Conservation (phyloP, 768 basidiomycete genomes). For the Hygrophorus pudorinus region DNA sequence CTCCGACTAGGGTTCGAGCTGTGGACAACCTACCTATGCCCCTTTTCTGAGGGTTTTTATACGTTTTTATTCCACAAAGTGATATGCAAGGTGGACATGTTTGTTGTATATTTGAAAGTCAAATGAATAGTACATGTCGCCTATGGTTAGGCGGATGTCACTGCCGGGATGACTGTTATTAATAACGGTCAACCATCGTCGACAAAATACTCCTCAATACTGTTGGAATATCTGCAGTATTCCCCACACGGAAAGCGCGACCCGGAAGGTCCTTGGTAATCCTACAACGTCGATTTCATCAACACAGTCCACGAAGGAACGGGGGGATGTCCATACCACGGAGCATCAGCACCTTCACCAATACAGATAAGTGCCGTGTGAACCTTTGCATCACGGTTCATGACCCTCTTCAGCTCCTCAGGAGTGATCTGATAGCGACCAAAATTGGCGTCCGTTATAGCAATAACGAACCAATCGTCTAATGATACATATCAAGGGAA, state of each 20-base stretch:
- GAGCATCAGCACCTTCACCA: conserved; percentile 55
- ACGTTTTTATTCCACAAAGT: too few relatives aligned
- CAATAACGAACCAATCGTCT: conserved; percentile 69
- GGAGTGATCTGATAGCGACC: conserved; percentile 50
- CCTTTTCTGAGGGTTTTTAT: too few relatives aligned
- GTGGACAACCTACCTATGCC: too few relatives aligned
- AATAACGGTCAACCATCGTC: conserved; percentile 46
- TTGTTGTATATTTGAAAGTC: too few relatives aligned
- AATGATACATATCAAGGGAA: background rate
- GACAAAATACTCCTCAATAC: conserved; percentile 54
- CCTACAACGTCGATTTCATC: conserved; percentile 24
- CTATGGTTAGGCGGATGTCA: too few relatives aligned
- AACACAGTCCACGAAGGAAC: background rate
- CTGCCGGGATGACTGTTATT: too few relatives aligned
- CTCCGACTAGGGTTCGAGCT: too few relatives aligned
- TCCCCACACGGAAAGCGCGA: conserved; percentile 45
- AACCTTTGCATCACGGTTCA: conserved; percentile 54
- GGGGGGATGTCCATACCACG: conserved; percentile 32
- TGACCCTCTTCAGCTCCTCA: conserved; percentile 45
- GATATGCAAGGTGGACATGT: too few relatives aligned
- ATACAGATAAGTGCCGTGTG: conserved; percentile 61
- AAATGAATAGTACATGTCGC: too few relatives aligned
- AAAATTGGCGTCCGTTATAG: conserved; percentile 64
- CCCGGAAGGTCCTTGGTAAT: conserved; percentile 53
- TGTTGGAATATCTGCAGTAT: conserved; percentile 55